Conservation (phyloP, 2,329 filamentous ascomycete species). For the Fusarium sp. region DNA sequence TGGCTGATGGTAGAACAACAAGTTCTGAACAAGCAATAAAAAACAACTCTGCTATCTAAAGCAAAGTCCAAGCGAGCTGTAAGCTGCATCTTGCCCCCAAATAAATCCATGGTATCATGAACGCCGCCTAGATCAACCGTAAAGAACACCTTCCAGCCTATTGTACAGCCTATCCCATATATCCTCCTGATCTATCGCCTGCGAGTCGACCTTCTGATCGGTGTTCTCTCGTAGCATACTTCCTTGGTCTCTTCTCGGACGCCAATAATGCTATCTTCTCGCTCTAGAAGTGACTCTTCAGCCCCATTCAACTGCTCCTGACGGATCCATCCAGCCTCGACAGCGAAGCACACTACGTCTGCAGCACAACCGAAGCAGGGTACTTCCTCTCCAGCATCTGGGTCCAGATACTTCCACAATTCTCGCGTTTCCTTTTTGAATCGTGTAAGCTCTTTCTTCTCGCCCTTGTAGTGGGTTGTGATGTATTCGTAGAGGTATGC, state of each 20-base stretch:
- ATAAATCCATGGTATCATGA: conserved; percentile 31
- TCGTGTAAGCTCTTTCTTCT: conserved; percentile 57
- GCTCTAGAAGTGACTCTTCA: conserved; percentile 53
- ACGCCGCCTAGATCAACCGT: conserved; percentile 23
- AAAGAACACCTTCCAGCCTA: conserved; percentile 5
- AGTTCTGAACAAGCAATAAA: neutral
- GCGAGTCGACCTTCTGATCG: conserved; percentile 46
- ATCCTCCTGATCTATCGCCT: conserved; percentile 23
- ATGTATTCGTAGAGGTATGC: conserved; percentile 71
- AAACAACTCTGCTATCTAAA: conserved; percentile 2
- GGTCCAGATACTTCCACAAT: conserved; percentile 66
- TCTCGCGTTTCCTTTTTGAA: conserved; percentile 65
- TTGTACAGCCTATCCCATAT: conserved; percentile 11
- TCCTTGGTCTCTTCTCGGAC: conserved; percentile 46
- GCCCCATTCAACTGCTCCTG: conserved; percentile 63
- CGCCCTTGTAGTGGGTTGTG: conserved; percentile 60
- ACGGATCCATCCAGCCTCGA: conserved; percentile 69
- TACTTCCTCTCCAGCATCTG: conserved; percentile 60
- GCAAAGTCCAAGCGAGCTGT: neutral
- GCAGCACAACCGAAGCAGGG: conserved; percentile 67
- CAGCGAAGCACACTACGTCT: conserved; percentile 68
- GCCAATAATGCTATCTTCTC: conserved; percentile 58
- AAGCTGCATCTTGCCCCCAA: conserved; percentile 2
- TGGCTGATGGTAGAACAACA: neutral
- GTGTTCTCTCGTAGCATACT: conserved; percentile 36